phyloP scores from a whole-genome alignment of 2,329 filamentous ascomycete genomes.

The Colletotrichum cordylinicola region DNA sequence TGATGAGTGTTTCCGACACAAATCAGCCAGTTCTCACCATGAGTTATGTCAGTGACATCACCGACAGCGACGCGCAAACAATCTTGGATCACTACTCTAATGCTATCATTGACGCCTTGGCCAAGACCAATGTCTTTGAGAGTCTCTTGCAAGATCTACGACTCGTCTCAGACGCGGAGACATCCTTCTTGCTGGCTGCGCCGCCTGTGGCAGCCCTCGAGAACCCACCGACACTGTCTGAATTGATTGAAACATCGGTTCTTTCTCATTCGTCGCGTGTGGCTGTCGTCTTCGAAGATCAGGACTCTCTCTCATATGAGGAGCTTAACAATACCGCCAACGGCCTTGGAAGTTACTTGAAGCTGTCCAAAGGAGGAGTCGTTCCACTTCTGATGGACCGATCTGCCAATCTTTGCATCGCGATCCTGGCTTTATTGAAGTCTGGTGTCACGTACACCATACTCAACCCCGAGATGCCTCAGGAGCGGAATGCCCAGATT shows the following conservation, averaged over 20 bases:
- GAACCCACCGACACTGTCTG: background rate
- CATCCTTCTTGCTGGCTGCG: background rate
- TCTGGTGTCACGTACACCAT: slow-evolving; percentile 25
- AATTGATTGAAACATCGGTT: background rate
- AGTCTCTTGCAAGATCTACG: background rate
- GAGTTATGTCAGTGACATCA: background rate
- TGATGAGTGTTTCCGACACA: background rate
- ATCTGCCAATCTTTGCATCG: slow-evolving; percentile 18
- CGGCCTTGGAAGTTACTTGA: background rate
- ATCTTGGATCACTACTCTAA: background rate
- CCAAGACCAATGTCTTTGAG: background rate
- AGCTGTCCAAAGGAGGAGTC: background rate
- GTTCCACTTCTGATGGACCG: background rate
- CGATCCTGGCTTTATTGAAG: slow-evolving; percentile 27
- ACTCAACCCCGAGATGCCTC: slow-evolving; percentile 23
- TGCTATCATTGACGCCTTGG: background rate
- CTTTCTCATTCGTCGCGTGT: background rate
- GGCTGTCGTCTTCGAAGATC: background rate
- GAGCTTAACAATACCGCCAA: background rate
- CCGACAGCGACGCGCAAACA: background rate
- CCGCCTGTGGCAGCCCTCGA: background rate
- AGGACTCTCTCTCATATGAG: background rate
- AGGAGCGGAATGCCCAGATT: slow-evolving; percentile 22
- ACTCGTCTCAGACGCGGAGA: background rate
- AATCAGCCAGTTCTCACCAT: background rate